phyloP scores from a whole-genome alignment of 139 green algal genomes.

The Closterium sp. region DNA sequence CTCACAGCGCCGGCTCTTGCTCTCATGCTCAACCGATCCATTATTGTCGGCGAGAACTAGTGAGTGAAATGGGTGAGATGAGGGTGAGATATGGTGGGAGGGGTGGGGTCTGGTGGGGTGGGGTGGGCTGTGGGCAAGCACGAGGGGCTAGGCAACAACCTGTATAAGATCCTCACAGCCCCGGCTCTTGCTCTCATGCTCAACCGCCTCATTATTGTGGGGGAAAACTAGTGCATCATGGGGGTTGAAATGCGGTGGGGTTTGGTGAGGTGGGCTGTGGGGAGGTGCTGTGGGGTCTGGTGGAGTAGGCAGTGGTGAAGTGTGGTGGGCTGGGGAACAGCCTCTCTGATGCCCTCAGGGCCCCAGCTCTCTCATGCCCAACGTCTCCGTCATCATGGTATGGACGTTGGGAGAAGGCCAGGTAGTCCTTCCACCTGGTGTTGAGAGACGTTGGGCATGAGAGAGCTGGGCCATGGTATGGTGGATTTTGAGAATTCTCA shows the following conservation, averaged over 20 bases:
- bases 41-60: conserved; percentile 16
- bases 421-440: no score
- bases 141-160: conserved; percentile 32
- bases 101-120: background rate
- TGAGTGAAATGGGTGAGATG: no score
- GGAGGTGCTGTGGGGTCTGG: background rate
- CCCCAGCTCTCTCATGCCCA: conserved; percentile 15
- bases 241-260: background rate
- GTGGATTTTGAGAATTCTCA: no score
- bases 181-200: conserved; percentile 28
- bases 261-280: background rate
- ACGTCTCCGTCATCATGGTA: conserved; percentile 26
- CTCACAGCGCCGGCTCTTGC: no score
- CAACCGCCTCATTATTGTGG: conserved; percentile 27
- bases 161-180: conserved; percentile 31
- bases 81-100: no score
- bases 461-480: no score
- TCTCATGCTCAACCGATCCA: no score
- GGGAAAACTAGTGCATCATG: background rate
- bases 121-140: conserved; percentile 22
- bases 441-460: no score
- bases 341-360: background rate
- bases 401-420: no score
- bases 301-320: background rate
- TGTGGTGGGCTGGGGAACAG: conserved; percentile 38